phyloP scores from a whole-genome alignment of 225 moss, liverwort and hornwort species.

The Sphagnum tenellum region DNA sequence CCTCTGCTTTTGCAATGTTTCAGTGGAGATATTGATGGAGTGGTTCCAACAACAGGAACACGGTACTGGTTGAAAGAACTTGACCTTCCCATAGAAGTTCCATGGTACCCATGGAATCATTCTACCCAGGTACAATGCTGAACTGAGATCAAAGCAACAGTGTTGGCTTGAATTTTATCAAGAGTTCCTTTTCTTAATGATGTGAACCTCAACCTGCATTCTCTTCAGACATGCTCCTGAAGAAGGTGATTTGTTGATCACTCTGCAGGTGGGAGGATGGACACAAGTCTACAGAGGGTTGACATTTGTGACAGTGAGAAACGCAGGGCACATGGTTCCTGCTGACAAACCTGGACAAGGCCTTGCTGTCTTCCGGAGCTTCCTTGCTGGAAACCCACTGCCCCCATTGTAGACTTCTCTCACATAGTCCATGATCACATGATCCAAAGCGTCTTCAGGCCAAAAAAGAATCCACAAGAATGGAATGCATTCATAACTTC shows the following conservation, averaged over 20 bases:
- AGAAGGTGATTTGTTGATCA: neutral
- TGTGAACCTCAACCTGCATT: neutral
- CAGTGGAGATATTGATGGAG: constrained; percentile 78
- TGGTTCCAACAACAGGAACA: constrained; percentile 67
- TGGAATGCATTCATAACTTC: too few relatives aligned
- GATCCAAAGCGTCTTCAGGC: too few relatives aligned
- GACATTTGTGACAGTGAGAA: constrained; percentile 72
- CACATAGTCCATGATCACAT: too few relatives aligned
- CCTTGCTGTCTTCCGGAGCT: constrained; percentile 53
- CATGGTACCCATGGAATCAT: constrained; percentile 87
- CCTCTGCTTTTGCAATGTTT: neutral
- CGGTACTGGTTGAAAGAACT: constrained; percentile 51
- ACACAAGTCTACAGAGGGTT: constrained; percentile 66
- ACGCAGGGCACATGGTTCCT: constrained; percentile 85
- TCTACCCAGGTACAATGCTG: constrained; percentile 50
- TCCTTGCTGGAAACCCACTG: constrained; percentile 63
- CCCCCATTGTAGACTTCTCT: constrained; percentile 29
- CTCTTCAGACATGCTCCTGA: neutral
- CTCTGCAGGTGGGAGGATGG: constrained; percentile 79
- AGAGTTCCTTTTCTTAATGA: neutral
- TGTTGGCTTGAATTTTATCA: neutral
- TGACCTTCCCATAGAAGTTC: constrained; percentile 33
- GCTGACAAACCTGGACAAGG: constrained; percentile 70
- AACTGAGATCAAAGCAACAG: neutral
- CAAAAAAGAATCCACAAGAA: too few relatives aligned